Conservation (phyloP, 352 stramenopile genomes). For the Phytophthora litchii region DNA sequence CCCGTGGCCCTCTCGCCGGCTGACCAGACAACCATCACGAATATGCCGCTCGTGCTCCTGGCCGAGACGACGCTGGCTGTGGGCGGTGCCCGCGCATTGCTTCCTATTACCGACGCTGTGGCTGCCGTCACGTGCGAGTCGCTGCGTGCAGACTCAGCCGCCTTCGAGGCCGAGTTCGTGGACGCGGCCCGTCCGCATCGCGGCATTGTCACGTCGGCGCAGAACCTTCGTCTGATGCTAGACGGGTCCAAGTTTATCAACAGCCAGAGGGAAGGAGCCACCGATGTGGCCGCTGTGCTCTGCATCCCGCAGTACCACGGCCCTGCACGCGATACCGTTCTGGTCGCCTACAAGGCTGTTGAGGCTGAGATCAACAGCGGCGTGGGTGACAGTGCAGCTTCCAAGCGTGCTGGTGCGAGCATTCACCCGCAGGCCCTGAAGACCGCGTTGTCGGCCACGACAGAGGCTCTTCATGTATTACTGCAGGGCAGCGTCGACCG, state of each 20-base stretch:
- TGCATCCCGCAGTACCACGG: conserved; percentile 88
- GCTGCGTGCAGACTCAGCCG: conserved; percentile 55
- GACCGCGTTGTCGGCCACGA: conserved; percentile 57
- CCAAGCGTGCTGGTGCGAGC: conserved; percentile 37
- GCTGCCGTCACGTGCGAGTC: conserved; percentile 87
- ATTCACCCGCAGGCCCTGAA: conserved; percentile 74
- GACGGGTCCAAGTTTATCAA: conserved; percentile 88
- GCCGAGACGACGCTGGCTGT: conserved; percentile 60
- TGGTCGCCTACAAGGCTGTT: conserved; percentile 70
- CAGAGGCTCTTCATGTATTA: conserved; percentile 64
- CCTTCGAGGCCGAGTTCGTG: conserved; percentile 88
- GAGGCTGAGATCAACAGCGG: conserved; percentile 76
- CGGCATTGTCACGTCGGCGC: conserved; percentile 84
- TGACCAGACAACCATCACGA: conserved; percentile 45
- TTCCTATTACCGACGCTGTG: conserved; percentile 75
- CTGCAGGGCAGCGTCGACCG: conserved; percentile 62
- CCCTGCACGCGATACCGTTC: conserved; percentile 68
- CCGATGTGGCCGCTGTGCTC: conserved; percentile 50
- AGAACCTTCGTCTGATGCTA: conserved; percentile 87
- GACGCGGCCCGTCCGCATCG: conserved; percentile 83
- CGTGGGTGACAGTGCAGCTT: conserved; percentile 24
- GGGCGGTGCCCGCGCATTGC: conserved; percentile 63
- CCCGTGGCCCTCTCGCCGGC: conserved; percentile 42
- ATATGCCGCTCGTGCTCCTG: conserved; percentile 52
- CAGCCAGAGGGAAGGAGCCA: conserved; percentile 43